Evolutionary conservation across 2,329 filamentous ascomycete genomes (phyloP).

Genomic region (Cladophialophora chaetospira): DNA sequence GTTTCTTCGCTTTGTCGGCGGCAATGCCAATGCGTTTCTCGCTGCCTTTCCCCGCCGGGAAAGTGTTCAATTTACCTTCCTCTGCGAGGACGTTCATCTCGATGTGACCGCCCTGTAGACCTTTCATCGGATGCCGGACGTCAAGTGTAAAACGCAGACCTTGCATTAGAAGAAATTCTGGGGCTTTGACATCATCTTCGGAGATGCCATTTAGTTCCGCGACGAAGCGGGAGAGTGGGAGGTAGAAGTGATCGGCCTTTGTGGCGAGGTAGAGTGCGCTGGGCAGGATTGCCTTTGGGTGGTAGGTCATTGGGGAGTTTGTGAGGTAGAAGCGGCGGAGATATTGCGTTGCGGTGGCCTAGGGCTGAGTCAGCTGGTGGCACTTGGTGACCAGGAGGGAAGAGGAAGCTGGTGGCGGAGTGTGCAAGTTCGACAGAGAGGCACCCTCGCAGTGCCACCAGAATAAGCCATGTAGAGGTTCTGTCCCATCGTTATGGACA

Average conservation of each 20-base stretch:
- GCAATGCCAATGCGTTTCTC: slow-evolving; percentile 59
- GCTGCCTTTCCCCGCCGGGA: slow-evolving; percentile 15
- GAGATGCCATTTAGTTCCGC: slow-evolving; percentile 70
- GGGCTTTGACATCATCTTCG: slow-evolving; percentile 79
- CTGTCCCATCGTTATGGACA: too few species aligned
- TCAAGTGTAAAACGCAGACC: slow-evolving; percentile 92
- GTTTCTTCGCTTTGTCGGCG: slow-evolving; percentile 70
- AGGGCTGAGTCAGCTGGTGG: too few species aligned
- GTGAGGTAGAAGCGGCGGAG: slow-evolving; percentile 93
- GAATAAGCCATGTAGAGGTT: too few species aligned
- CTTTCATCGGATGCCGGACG: slow-evolving; percentile 85
- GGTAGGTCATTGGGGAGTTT: slow-evolving; percentile 95
- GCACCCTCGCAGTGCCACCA: too few species aligned
- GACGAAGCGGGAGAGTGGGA: slow-evolving; percentile 66
- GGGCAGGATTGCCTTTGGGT: slow-evolving; percentile 83
- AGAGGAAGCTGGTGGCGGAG: too few species aligned
- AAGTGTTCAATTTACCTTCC: slow-evolving; percentile 43
- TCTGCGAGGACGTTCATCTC: slow-evolving; percentile 70
- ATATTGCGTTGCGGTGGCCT: slow-evolving; percentile 84
- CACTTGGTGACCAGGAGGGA: too few species aligned
- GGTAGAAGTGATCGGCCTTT: slow-evolving; percentile 86
- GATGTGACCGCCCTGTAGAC: slow-evolving; percentile 81
- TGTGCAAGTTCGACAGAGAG: too few species aligned
- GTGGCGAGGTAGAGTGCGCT: slow-evolving; percentile 90
- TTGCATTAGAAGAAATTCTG: slow-evolving; percentile 91